Conservation (phyloP, 2,329 filamentous ascomycete species). For the Trichoderma atroviride region DNA sequence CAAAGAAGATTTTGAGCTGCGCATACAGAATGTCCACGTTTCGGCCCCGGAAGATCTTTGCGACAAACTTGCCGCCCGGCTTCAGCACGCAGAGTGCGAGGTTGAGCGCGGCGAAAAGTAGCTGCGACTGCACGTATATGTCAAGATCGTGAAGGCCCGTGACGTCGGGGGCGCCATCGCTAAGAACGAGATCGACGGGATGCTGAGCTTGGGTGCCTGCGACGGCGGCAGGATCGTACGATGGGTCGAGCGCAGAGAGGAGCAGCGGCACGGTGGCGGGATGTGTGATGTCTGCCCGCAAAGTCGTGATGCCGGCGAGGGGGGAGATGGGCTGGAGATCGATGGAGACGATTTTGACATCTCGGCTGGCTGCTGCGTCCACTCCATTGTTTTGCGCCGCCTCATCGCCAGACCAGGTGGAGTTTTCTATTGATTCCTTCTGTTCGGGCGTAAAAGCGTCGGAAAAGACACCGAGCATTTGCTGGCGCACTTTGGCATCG, state of each 20-base stretch:
- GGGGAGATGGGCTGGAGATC: constrained; percentile 96
- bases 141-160: constrained; percentile 96
- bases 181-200: constrained; percentile 90
- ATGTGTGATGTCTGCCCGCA: constrained; percentile 96
- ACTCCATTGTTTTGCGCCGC: constrained; percentile 32
- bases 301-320: constrained; percentile 85
- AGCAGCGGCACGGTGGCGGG: constrained; percentile 91
- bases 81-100: constrained; percentile 89
- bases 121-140: constrained; percentile 95
- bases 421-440: constrained; percentile 27
- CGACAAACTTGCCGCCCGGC: constrained; percentile 93
- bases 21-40: constrained; percentile 96
- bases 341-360: constrained; percentile 93
- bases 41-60: constrained; percentile 93
- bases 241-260: constrained; percentile 79
- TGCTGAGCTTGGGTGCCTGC: constrained; percentile 61
- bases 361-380: constrained; percentile 54
- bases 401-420: neutral
- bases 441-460: constrained; percentile 31
- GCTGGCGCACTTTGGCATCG: constrained; percentile 65
- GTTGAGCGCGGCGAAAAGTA: constrained; percentile 92
- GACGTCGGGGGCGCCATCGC: constrained; percentile 93
- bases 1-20: constrained; percentile 88
- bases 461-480: constrained; percentile 58
- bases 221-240: constrained; percentile 51